Base-by-base conservation (phyloP, 2,329 filamentous ascomycete genomes). In the Mycosphaerella sp. region DNA sequence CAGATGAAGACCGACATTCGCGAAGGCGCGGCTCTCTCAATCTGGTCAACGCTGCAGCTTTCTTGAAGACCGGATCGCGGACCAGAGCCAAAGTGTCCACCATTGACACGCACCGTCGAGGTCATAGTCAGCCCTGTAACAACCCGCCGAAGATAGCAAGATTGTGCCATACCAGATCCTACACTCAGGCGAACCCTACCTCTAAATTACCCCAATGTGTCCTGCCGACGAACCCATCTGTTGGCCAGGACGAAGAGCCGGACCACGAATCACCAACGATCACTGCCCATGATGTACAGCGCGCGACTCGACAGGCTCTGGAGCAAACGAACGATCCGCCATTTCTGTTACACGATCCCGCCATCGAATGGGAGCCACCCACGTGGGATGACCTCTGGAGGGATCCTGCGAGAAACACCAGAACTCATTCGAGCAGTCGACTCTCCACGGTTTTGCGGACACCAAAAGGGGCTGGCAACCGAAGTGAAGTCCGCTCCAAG, bases 381-480 rank as follows among this genome's bases (percentile, higher is more conserved):
- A 28, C 39, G 4, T 49, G 45, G 45, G 45, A 49, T 14, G 45
- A 49, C 21, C 45, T 49, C 30, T 49, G 45, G 45, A 41, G 34
- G 16, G 37, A 49, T 13, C n/a, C 45, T 17, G 17, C 36, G 18
- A 32, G 39, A n/a, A 49, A 27, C 30, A 41, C 41, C 10, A 42
- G 45, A n/a, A 41, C 28, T 27, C 37, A 42, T 17, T 49, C 45
- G 10, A 41, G 41, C 14, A 49, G 36, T 16, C 37, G 28, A 7
- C 16, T 49, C 16, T 42, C 45, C 5, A 13, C 37, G 9, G 21
- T 28, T 16, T 6, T 35, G 27, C 28, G 37, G 13, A 49, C 37
- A 21, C 37, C 45, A 10, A 49, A 21, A 8, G 30, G 14, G 25
- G 21, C 14, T 9, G 18, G 3, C 12, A 18, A 49, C 6, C 16